Evolutionary conservation across 2,329 filamentous ascomycete genomes (phyloP).

Genomic region (Arthrobotrys sphaeroides): DNA sequence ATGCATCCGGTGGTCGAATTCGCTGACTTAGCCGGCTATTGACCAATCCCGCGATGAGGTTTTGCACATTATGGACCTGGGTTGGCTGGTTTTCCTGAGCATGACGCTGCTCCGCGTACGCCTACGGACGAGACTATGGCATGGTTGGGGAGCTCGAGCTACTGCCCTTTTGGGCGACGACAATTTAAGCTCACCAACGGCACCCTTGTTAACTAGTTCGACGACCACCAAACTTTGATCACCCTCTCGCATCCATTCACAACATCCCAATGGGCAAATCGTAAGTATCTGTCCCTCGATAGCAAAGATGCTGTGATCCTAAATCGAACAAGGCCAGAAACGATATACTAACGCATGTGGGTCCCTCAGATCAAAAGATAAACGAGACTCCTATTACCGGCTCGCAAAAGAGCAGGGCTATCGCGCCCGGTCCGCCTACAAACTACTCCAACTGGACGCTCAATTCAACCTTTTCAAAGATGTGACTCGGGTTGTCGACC

Average conservation of each 20-base stretch:
- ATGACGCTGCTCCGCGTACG: slow-evolving; percentile 3
- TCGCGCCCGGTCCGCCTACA: slow-evolving; percentile 95
- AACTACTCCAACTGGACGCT: slow-evolving; percentile 93
- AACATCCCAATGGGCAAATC: slow-evolving; percentile 46
- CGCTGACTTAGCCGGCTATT: background rate
- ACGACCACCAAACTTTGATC: background rate
- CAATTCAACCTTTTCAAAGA: slow-evolving; percentile 92
- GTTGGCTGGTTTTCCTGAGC: background rate
- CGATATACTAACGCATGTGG: background rate
- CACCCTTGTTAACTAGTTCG: background rate
- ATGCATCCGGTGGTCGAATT: slow-evolving; percentile 28
- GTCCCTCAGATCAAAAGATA: slow-evolving; percentile 73
- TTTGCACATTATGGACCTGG: slow-evolving; percentile 8
- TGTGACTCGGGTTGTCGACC: slow-evolving; percentile 91
- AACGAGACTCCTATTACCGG: slow-evolving; percentile 96
- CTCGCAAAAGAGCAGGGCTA: slow-evolving; percentile 99
- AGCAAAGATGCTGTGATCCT: background rate
- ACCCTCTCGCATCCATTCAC: background rate
- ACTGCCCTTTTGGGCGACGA: background rate
- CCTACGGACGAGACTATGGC: background rate
- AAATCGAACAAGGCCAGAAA: background rate
- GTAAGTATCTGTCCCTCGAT: slow-evolving; percentile 19
- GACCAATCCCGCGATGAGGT: slow-evolving; percentile 1
- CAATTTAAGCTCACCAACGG: background rate
- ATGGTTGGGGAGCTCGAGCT: slow-evolving; percentile 7